A percentile compares a stretch with the other conserved stretches of the same genome.
phyloP scores from a whole-genome alignment of 2,329 filamentous ascomycete genomes.

The Cadophora gregata region DNA sequence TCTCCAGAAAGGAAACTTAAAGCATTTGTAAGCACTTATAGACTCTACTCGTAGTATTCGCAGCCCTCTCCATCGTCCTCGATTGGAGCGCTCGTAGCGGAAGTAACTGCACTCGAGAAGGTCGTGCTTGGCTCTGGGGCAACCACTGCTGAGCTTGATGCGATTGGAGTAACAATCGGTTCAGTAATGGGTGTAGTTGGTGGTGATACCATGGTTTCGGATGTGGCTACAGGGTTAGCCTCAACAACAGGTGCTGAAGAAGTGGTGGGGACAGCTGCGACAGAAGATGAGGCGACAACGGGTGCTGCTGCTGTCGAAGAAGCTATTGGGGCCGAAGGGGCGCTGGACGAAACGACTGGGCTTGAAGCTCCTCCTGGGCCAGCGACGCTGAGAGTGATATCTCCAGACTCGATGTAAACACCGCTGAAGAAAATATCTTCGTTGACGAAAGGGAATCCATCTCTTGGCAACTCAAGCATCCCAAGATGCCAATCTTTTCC shows the following conservation, averaged over 20 bases:
- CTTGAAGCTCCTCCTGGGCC: constrained; percentile 40
- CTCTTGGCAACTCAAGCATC: constrained; percentile 66
- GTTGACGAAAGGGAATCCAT: constrained; percentile 55
- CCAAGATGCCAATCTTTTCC: constrained; percentile 77
- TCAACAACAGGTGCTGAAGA: not conserved
- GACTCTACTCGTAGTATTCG: constrained; percentile 14
- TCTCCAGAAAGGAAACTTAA: not conserved
- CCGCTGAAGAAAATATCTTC: constrained; percentile 68
- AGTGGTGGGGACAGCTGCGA: not conserved
- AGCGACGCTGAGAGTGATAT: constrained; percentile 48
- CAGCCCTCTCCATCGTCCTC: constrained; percentile 20
- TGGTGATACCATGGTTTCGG: not conserved
- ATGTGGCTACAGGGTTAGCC: constrained; percentile 4
- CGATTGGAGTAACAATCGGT: not conserved
- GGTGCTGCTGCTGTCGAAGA: constrained; percentile 2
- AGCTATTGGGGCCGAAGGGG: constrained; percentile 12
- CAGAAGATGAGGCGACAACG: constrained; percentile 2
- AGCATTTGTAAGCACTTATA: not conserved
- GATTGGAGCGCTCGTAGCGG: constrained; percentile 6
- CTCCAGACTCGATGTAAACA: constrained; percentile 70
- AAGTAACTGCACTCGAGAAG: not conserved
- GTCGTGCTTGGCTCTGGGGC: constrained; percentile 10
- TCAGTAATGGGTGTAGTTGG: not conserved
- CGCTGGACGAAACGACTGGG: constrained; percentile 11
- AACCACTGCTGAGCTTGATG: constrained; percentile 5